Evolutionary conservation across 164 flowering plant genomes (phyloP).

Genomic region (Nymphaea thermarum): DNA sequence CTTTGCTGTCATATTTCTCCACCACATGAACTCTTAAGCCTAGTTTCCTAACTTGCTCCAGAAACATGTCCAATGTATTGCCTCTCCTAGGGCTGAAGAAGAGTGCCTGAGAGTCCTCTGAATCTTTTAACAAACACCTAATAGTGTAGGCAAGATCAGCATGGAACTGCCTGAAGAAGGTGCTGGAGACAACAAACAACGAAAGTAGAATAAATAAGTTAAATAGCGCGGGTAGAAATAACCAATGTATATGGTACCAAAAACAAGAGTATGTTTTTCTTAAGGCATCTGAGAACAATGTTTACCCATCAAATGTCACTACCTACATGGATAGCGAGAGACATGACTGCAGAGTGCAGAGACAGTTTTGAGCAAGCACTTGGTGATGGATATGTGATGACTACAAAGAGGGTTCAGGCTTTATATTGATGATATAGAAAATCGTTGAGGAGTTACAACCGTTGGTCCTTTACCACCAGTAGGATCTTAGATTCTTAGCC

Average conservation of each 20-base stretch:
- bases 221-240: not conserved
- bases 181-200: constrained; percentile 37
- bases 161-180: constrained; percentile 85
- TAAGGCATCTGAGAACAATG: not conserved
- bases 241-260: not conserved
- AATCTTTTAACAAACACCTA: constrained; percentile 37
- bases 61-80: constrained; percentile 59
- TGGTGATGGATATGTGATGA: too few species aligned
- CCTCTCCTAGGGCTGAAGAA: constrained; percentile 82
- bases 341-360: not conserved
- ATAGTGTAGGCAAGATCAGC: constrained; percentile 53
- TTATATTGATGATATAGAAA: too few species aligned
- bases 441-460: too few species aligned
- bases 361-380: not conserved
- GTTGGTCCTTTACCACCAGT: too few species aligned
- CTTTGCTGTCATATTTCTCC: constrained; percentile 53
- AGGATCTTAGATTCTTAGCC: too few species aligned
- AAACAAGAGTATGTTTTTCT: not conserved
- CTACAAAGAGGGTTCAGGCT: too few species aligned
- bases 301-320: not conserved
- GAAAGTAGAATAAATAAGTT: not conserved
- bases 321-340: not conserved
- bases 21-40: constrained; percentile 40
- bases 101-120: constrained; percentile 54
- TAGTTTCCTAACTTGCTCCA: constrained; percentile 31